Evolutionary conservation across 23 red algal genomes (phyloP).

Genomic region (Gracilaria gracilis): DNA sequence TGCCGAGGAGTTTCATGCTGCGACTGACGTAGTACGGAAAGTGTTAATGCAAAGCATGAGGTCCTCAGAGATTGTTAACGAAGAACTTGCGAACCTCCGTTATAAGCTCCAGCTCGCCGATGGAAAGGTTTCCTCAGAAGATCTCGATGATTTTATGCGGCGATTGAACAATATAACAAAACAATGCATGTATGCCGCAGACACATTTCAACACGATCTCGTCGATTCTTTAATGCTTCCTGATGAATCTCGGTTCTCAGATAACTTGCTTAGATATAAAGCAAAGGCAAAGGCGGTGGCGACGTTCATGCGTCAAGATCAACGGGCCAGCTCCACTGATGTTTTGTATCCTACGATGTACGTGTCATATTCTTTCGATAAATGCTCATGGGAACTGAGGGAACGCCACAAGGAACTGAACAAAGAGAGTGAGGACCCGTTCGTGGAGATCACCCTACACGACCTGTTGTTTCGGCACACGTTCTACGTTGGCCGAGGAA

Average conservation of each 20-base stretch:
- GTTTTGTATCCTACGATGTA: slow-evolving; percentile 82
- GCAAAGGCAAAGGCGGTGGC: slow-evolving; percentile 78
- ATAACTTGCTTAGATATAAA: slow-evolving; percentile 62
- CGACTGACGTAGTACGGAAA: slow-evolving; percentile 72
- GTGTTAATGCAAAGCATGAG: slow-evolving; percentile 82
- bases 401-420: slow-evolving; percentile 61
- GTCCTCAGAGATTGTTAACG: slow-evolving; percentile 71
- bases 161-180: slow-evolving; percentile 72
- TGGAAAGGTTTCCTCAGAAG: slow-evolving; percentile 74
- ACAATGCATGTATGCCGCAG: slow-evolving; percentile 81
- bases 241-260: slow-evolving; percentile 52
- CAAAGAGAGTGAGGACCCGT: slow-evolving; percentile 62
- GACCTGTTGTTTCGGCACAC: slow-evolving; percentile 80
- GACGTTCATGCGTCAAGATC: slow-evolving; percentile 80
- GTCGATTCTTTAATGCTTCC: slow-evolving; percentile 47
- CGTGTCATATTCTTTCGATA: slow-evolving; percentile 89
- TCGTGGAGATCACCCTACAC: slow-evolving; percentile 74
- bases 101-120: slow-evolving; percentile 79
- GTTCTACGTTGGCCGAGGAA: slow-evolving; percentile 76
- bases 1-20: slow-evolving; percentile 70
- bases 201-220: slow-evolving; percentile 77
- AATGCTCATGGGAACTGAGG: slow-evolving; percentile 78
- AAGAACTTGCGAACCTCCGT: slow-evolving; percentile 69
- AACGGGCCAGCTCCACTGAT: slow-evolving; percentile 64
- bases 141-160: slow-evolving; percentile 69